Conservation (phyloP, 345 rosid species). For the Gossypioides kirkii region DNA sequence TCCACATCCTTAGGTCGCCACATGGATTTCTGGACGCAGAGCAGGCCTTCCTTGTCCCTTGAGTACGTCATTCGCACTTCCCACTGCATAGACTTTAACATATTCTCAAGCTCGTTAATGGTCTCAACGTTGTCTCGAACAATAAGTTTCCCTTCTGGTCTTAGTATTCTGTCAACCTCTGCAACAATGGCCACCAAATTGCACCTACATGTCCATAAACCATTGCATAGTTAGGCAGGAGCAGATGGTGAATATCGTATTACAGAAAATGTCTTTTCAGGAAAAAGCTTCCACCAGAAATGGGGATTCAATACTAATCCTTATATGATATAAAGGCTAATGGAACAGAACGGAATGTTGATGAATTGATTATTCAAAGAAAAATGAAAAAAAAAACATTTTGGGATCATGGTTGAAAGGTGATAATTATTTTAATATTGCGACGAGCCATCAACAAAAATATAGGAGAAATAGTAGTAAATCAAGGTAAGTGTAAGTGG, state of each 20-base stretch:
- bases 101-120: constrained; percentile 44
- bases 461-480: neutral
- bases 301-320: neutral
- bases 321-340: neutral
- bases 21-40: constrained; percentile 66
- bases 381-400: neutral
- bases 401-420: neutral
- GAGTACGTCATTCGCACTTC: neutral
- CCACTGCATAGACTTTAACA: neutral
- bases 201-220: neutral
- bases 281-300: neutral
- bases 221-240: neutral
- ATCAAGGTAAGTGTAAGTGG: neutral
- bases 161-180: constrained; percentile 79
- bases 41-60: constrained; percentile 69
- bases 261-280: neutral
- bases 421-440: neutral
- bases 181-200: constrained; percentile 60
- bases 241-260: neutral
- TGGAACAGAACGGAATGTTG: neutral
- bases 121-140: constrained; percentile 67
- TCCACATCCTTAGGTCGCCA: constrained; percentile 80
- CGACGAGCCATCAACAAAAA: neutral
- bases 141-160: constrained; percentile 86
- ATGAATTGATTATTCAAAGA: neutral